Percentiles rank a stretch among this genome's conserved stretches.
These are phyloP conservation scores for Aspergillus niger DNA, from an alignment of 2,329 filamentous ascomycete species.

Conservation along the genomic window DNA sequence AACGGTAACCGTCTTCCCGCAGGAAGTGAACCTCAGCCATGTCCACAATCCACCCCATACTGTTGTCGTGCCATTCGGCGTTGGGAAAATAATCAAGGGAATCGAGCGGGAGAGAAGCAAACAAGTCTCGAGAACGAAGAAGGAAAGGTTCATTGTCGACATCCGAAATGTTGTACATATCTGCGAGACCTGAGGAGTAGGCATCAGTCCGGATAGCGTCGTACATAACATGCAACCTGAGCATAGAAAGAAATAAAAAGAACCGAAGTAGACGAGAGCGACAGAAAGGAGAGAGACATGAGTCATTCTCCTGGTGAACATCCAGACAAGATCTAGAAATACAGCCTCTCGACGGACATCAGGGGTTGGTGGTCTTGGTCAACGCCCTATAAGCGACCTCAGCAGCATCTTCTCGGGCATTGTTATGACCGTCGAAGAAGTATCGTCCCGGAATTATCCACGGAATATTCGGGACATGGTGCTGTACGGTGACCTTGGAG, in stretches of 20 bases:
- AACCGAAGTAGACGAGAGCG: conserved; percentile 10
- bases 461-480: background rate
- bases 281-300: conserved; percentile 5
- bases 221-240: conserved; percentile 15
- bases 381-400: conserved; percentile 63
- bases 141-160: conserved; percentile 17
- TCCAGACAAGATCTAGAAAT: conserved; percentile 4
- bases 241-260: background rate
- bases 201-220: conserved; percentile 26
- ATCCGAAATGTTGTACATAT: conserved; percentile 27
- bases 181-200: conserved; percentile 22
- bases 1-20: background rate
- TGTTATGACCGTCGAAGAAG: conserved; percentile 91
- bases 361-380: conserved; percentile 17
- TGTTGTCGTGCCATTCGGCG: background rate
- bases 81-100: background rate
- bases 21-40: background rate
- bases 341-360: background rate
- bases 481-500: conserved; percentile 68
- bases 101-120: background rate
- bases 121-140: too few relatives aligned
- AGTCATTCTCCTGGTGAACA: background rate
- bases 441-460: conserved; percentile 68
- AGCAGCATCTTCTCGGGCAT: conserved; percentile 88
- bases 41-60: background rate